A percentile compares a stretch with the other conserved stretches of the same genome.
These are phyloP conservation scores for Polymyxa betae DNA, from an alignment of 208 protist species.

Conservation along the genomic window DNA sequence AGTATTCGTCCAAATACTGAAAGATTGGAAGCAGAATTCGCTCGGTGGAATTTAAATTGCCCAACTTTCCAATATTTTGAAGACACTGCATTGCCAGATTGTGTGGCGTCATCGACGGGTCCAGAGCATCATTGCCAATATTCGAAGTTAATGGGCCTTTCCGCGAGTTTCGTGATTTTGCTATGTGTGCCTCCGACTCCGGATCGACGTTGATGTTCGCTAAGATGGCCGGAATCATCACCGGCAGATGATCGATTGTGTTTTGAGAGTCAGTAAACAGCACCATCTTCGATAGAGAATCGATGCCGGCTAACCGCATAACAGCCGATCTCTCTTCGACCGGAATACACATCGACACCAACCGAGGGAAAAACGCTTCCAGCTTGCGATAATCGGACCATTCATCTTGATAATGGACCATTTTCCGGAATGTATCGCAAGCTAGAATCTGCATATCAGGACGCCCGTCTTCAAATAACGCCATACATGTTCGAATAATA, in stretches of 20 bases:
- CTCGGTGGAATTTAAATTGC: constrained; percentile 24
- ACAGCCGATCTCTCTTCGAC: not conserved
- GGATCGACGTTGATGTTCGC: not conserved
- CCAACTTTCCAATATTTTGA: constrained; percentile 26
- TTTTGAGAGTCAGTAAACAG: constrained; percentile 33
- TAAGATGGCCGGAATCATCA: constrained; percentile 29
- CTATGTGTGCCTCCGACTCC: not conserved
- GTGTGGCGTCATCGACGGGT: not conserved
- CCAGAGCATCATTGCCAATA: not conserved
- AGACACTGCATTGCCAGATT: constrained; percentile 18
- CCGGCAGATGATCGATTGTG: constrained; percentile 17
- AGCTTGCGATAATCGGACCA: constrained; percentile 39
- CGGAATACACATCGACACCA: not conserved
- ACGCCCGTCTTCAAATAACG: constrained; percentile 13
- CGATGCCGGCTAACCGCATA: not conserved
- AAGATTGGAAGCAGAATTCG: constrained; percentile 19
- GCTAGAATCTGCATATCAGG: not conserved
- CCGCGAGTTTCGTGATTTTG: not conserved
- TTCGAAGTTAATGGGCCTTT: not conserved
- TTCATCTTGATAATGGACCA: constrained; percentile 45
- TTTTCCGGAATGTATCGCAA: constrained; percentile 7
- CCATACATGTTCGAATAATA: not conserved
- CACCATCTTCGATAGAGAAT: constrained; percentile 43
- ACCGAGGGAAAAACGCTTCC: not conserved
- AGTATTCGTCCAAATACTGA: not conserved